phyloP scores from a whole-genome alignment of 805 yeast species.

The Metschnikowia cubensis region DNA sequence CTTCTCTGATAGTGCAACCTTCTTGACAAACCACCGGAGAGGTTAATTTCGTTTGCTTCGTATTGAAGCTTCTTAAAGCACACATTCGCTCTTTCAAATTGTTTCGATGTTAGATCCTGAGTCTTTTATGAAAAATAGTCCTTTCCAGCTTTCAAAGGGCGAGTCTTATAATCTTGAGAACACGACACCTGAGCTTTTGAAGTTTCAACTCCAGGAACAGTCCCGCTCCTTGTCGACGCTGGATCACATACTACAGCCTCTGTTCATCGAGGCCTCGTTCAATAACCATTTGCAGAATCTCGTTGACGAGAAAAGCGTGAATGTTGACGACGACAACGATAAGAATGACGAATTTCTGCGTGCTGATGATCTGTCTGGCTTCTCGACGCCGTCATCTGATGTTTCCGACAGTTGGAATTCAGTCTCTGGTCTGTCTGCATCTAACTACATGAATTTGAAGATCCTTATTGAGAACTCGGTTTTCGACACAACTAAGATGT shows the following conservation, averaged over 20 bases:
- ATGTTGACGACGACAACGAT: constrained; percentile 14
- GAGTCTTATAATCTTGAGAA: constrained; percentile 32
- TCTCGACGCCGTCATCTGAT: constrained; percentile 20
- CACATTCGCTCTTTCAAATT: neutral
- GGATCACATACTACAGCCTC: constrained; percentile 12
- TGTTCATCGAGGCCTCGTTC: constrained; percentile 28
- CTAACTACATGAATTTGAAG: constrained; percentile 37
- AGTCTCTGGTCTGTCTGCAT: constrained; percentile 15
- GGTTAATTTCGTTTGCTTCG: neutral
- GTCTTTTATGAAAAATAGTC: constrained; percentile 34
- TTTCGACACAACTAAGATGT: constrained; percentile 35
- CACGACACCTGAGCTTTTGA: constrained; percentile 41
- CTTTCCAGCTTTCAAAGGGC: constrained; percentile 30
- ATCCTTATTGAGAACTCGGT: constrained; percentile 44
- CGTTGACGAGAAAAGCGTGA: constrained; percentile 6
- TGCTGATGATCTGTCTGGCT: constrained; percentile 5
- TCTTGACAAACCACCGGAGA: neutral
- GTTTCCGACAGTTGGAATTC: constrained; percentile 13
- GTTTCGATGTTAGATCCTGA: constrained; percentile 36
- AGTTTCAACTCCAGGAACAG: constrained; percentile 42
- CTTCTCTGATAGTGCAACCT: neutral
- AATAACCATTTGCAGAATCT: constrained; percentile 30
- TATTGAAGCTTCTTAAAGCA: neutral
- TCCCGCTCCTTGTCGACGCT: constrained; percentile 16
- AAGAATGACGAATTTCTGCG: constrained; percentile 15